Evolutionary conservation across 352 stramenopile genomes (phyloP).

Genomic region (Globisporangium rhizosaccharum): DNA sequence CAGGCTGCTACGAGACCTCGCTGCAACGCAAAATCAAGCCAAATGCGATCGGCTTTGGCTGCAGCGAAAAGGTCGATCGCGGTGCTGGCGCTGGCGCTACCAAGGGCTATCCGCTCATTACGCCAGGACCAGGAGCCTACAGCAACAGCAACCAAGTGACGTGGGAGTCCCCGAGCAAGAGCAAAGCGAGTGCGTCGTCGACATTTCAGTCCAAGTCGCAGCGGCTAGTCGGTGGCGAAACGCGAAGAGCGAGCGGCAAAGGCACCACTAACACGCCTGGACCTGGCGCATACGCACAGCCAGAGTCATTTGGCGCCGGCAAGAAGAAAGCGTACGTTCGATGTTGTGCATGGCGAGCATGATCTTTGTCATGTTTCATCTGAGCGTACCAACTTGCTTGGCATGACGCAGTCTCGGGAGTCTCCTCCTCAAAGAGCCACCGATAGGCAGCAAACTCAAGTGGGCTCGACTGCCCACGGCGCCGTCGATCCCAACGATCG

Average conservation of each 20-base stretch:
- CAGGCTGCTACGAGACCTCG: constrained; percentile 58
- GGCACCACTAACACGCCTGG: constrained; percentile 39
- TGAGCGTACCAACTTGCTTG: background rate
- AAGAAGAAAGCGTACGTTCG: constrained; percentile 26
- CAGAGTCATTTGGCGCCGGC: constrained; percentile 40
- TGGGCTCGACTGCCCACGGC: constrained; percentile 66
- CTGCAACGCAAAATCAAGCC: constrained; percentile 29
- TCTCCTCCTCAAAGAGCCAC: constrained; percentile 21
- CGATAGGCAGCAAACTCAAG: constrained; percentile 43
- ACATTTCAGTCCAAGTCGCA: constrained; percentile 53
- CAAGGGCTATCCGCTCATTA: constrained; percentile 32
- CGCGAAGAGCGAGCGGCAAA: constrained; percentile 16
- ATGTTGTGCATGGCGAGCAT: background rate
- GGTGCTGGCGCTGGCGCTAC: constrained; percentile 21
- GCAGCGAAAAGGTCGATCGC: constrained; percentile 38
- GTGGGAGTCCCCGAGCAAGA: constrained; percentile 57
- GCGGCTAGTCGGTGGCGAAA: constrained; percentile 11
- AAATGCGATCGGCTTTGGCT: constrained; percentile 58
- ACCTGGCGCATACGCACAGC: constrained; percentile 50
- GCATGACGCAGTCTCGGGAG: constrained; percentile 23
- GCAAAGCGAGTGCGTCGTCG: constrained; percentile 34
- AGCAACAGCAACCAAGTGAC: constrained; percentile 27
- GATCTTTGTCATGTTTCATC: too few relatives aligned
- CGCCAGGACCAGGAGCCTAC: constrained; percentile 54
- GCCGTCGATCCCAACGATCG: constrained; percentile 63